Conservation (phyloP, 2,329 filamentous ascomycete genomes). For the Cladorrhinum sp. region DNA sequence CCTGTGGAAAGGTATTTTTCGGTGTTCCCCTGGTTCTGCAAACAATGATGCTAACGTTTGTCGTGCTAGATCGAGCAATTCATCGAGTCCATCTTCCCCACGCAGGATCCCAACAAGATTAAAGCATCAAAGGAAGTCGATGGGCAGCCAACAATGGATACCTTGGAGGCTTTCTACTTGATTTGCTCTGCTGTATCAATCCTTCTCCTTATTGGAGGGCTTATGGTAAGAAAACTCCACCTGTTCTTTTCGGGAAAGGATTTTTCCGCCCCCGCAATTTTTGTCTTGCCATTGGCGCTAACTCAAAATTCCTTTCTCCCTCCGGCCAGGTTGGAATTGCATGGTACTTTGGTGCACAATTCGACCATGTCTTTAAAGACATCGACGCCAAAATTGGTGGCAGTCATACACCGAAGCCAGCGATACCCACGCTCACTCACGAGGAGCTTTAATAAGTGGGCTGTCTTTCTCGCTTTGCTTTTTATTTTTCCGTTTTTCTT, state of each 20-base stretch:
- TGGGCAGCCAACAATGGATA: constrained; percentile 44
- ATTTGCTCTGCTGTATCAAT: constrained; percentile 63
- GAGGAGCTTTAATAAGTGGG: constrained; percentile 32
- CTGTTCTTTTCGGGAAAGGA: constrained; percentile 4
- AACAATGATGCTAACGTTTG: constrained; percentile 10
- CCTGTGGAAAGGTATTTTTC: constrained; percentile 71
- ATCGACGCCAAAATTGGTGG: constrained; percentile 34
- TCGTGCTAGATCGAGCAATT: constrained; percentile 78
- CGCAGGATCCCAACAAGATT: constrained; percentile 67
- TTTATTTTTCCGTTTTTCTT: not conserved
- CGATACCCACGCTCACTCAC: constrained; percentile 23
- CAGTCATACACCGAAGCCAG: constrained; percentile 7
- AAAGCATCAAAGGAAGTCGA: constrained; percentile 37
- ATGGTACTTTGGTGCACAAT: constrained; percentile 76
- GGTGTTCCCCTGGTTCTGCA: not conserved
- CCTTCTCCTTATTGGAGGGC: constrained; percentile 65
- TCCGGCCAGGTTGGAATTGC: constrained; percentile 67
- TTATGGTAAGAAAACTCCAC: constrained; percentile 76
- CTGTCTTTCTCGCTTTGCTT: not conserved
- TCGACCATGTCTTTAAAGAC: constrained; percentile 66
- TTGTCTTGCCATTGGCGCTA: not conserved
- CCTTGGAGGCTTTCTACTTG: constrained; percentile 64
- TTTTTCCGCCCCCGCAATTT: constrained; percentile 12
- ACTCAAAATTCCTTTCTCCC: constrained; percentile 1
- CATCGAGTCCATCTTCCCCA: constrained; percentile 89